Base-by-base conservation (phyloP, 2,329 filamentous ascomycete genomes). In the Onygena corvina region DNA sequence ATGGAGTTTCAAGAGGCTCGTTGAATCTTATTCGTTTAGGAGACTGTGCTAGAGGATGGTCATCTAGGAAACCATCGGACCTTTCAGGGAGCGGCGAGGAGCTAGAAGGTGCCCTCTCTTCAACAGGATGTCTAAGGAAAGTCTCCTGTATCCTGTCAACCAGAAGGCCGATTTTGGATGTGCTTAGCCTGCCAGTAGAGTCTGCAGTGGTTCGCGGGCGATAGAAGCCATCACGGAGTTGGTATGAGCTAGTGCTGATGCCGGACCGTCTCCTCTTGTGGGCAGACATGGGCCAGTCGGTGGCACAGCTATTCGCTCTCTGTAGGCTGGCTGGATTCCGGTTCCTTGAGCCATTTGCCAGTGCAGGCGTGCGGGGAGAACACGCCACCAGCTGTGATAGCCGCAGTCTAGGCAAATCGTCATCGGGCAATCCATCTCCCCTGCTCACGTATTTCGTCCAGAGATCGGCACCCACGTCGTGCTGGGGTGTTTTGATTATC, bases 371-470 rank as follows among this genome's bases (percentile, higher is more conserved):
- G 47, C 83, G 82, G 2, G 83, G 86, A 3, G 81, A 86, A 0
- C 82, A 84, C 1, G 81, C 73, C 68, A 84, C 78, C 21, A 86
- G 68, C 49, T 84, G 77, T 45, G 78, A 76, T 20, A 86, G 69
- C 12, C 75, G 68, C 33, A 77, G 77, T 56, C 79, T 80, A 35
- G 62, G 63, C 36, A 73, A 64, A 16, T 76, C 75, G 1, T 67
- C 63, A 38, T 66, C 64, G 47, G 66, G 56, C 53, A 72, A 64
- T 11, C 70, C 61, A 48, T 66, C 64, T 53, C 73, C 69, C 59
- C 72, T 67, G 48, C 79, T 65, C 31, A 83, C 76, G 60, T 86
- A 87, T 47, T 83, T 79, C 57, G 84, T 84, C 85, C 85, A 90
- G 1, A 89, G 66, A 54, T 89, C 83, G 27, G 82, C 66, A 2